Base-by-base conservation (phyloP, 75 land plant genomes). In the Pinus taeda region DNA sequence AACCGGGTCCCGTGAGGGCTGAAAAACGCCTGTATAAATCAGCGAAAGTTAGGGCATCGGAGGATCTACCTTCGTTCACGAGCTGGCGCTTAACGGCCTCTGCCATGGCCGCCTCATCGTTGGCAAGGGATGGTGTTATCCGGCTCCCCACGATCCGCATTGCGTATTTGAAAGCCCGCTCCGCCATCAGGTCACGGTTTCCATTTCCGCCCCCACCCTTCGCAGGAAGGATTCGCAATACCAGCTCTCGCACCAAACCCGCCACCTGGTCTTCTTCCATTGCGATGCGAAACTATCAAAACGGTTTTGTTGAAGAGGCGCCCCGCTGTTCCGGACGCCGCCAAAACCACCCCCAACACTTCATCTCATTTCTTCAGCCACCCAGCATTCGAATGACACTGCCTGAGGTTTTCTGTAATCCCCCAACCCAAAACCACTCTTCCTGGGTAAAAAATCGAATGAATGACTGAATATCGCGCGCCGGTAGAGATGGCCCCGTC, bases 31-130 rank as follows among this genome's bases (percentile, higher is more conserved):
- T 15, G 84, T 85, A 90, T 45, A 97, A 80, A 75, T 95, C 98
- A 18, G 98, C 88, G 65, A 97, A 95, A 57, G 91, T 74, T 21
- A 97, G 93, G 79, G 99, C 99, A 20, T 90, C 88, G 15, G 98
- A 90, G 76, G 98, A 91, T 60, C 89, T 79, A 57, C 95, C 98
- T 71, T 87, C 81, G 67, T 74, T 77, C 49, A 89, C 99, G 59
- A 97, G 91, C 39, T 82, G 90, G 42, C 99, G 83, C 84, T 97
- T 97, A 81, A 96, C 89, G 70, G 99, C 84, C 78, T 97, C 99
- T 3, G 91, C 96, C 81, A 93, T 87, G 78, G 98, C 92, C 73
- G 84, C 84, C 69, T 96, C 95, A 74, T 97, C 99, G 59, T 83
- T 75, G 20, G 89, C 78, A 20, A 93, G 66, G 9, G 96, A 90